Conservation (phyloP, 164 flowering plant species). For the Magnolia changhungtana region DNA sequence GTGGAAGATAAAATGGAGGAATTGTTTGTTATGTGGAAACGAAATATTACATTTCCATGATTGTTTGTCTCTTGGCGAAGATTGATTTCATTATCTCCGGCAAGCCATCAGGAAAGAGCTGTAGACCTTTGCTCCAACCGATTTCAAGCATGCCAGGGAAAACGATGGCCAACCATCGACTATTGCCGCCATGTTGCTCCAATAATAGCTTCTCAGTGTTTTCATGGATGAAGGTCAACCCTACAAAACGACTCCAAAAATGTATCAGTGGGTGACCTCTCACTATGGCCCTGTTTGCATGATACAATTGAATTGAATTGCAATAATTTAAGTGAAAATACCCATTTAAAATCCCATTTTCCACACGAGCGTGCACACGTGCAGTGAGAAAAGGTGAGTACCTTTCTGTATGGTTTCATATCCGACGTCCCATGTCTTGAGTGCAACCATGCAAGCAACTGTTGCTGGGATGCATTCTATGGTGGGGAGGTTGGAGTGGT, state of each 20-base stretch:
- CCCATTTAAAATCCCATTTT: too few relatives aligned
- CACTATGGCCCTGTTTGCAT: too few relatives aligned
- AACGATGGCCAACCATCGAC: conserved; percentile 2
- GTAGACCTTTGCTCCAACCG: conserved; percentile 4
- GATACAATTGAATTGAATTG: too few relatives aligned
- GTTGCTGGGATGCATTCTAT: conserved; percentile 37
- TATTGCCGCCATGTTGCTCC: background rate
- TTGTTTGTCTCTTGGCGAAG: background rate
- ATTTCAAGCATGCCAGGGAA: conserved; percentile 1
- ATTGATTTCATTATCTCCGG: background rate
- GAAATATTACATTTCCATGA: background rate
- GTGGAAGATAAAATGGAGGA: background rate
- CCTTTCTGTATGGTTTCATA: conserved; percentile 24
- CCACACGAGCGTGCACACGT: background rate
- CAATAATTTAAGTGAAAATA: too few relatives aligned
- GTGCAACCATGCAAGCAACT: conserved; percentile 44
- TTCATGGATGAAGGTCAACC: conserved; percentile 1
- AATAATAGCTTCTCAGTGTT: background rate
- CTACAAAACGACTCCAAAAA: background rate
- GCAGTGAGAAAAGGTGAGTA: conserved; percentile 10
- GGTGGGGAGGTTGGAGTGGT: conserved; percentile 18
- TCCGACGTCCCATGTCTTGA: conserved; percentile 37
- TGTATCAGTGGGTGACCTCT: too few relatives aligned
- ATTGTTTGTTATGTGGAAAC: background rate
- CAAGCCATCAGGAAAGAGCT: background rate